Percentiles rank a stretch among this genome's conserved stretches.
These are phyloP conservation scores for Ophiocordyceps robertsii DNA, from an alignment of 2,329 filamentous ascomycete species.

Conservation along the genomic window DNA sequence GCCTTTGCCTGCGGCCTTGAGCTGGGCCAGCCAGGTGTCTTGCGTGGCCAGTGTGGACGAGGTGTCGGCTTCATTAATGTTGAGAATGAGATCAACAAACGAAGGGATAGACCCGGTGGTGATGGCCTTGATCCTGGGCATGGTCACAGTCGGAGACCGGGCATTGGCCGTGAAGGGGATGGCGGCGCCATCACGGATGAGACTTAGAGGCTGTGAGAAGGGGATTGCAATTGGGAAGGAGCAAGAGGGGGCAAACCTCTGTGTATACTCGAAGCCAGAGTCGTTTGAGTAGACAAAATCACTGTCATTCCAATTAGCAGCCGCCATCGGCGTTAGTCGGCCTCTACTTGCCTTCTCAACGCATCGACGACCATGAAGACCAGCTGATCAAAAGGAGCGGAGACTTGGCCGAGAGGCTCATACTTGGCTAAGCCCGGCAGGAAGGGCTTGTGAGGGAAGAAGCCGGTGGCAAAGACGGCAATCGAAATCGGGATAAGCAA, in stretches of 20 bases:
- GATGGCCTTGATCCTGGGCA: conserved; percentile 94
- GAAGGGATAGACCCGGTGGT: conserved; percentile 97
- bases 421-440: conserved; percentile 70
- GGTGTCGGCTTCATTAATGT: conserved; percentile 88
- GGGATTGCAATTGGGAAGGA: neutral
- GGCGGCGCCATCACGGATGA: conserved; percentile 72
- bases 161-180: conserved; percentile 93
- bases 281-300: conserved; percentile 80
- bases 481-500: conserved; percentile 63
- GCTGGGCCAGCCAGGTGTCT: conserved; percentile 92
- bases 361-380: conserved; percentile 98
- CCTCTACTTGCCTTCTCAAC: conserved; percentile 54
- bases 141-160: conserved; percentile 92
- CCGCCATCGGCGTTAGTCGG: neutral
- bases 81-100: conserved; percentile 92
- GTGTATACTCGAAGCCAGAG: conserved; percentile 79
- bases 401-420: conserved; percentile 39
- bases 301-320: conserved; percentile 30
- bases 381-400: conserved; percentile 70
- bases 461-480: conserved; percentile 70
- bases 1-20: conserved; percentile 58
- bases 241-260: conserved; percentile 45
- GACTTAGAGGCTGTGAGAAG: conserved; percentile 30
- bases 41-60: conserved; percentile 76
- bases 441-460: conserved; percentile 96